These are phyloP conservation scores for Paraphaeosphaeria sporulosa DNA, from an alignment of 2,329 filamentous ascomycete genomes.

Conservation along the genomic window DNA sequence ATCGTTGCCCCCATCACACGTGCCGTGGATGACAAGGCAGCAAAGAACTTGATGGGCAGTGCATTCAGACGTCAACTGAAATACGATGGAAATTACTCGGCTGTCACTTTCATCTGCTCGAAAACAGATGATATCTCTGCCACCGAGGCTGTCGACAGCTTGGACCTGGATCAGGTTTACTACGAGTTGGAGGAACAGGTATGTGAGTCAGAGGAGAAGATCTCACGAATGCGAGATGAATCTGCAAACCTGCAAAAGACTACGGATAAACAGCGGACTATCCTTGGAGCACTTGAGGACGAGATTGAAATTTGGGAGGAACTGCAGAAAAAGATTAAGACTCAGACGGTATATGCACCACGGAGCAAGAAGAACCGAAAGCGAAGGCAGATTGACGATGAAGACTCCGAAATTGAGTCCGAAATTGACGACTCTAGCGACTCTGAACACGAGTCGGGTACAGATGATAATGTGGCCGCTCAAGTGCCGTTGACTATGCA, in stretches of 20 bases:
- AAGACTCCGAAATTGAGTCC: slow-evolving; percentile 24
- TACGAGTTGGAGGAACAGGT: slow-evolving; percentile 36
- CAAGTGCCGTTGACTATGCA: slow-evolving; percentile 51
- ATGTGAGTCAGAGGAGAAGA: slow-evolving; percentile 23
- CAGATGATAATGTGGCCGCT: slow-evolving; percentile 29
- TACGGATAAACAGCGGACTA: slow-evolving; percentile 43
- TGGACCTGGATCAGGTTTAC: slow-evolving; percentile 47
- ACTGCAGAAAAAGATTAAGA: slow-evolving; percentile 47
- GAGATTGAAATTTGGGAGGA: slow-evolving; percentile 57
- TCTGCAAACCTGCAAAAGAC: slow-evolving; percentile 41
- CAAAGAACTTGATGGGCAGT: slow-evolving; percentile 63
- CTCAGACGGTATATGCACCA: slow-evolving; percentile 54
- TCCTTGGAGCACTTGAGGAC: slow-evolving; percentile 50
- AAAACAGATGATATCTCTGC: slow-evolving; percentile 69
- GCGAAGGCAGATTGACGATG: slow-evolving; percentile 49
- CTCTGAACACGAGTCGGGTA: slow-evolving; percentile 30
- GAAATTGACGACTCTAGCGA: slow-evolving; percentile 36
- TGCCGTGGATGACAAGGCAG: slow-evolving; percentile 67
- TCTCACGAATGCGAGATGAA: slow-evolving; percentile 27
- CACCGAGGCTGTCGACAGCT: slow-evolving; percentile 52
- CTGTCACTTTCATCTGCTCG: slow-evolving; percentile 67
- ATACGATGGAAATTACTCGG: slow-evolving; percentile 63
- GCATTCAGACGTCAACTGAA: slow-evolving; percentile 67
- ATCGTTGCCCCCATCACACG: slow-evolving; percentile 69
- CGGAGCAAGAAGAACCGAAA: slow-evolving; percentile 43